Evolutionary conservation across 2,329 filamentous ascomycete genomes (phyloP).

Genomic region (Colletotrichum cuscutae): DNA sequence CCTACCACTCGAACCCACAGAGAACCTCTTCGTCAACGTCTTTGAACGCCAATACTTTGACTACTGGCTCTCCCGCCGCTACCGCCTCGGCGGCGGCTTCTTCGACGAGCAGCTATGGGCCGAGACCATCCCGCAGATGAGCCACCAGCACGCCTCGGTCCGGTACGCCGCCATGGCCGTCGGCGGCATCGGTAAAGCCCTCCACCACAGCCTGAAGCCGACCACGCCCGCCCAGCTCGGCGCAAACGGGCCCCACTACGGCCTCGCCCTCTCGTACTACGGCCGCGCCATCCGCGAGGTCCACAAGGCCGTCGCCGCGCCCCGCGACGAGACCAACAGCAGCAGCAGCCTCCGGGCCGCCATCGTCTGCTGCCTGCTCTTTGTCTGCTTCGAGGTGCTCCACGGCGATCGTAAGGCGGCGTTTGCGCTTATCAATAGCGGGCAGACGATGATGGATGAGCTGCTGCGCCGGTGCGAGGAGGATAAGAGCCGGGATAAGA

Average conservation of each 20-base stretch:
- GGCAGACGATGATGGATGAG: constrained; percentile 49
- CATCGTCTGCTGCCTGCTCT: constrained; percentile 49
- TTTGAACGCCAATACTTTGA: constrained; percentile 42
- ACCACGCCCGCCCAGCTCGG: constrained; percentile 27
- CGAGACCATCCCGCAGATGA: constrained; percentile 46
- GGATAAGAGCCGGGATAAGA: neutral
- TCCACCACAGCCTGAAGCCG: constrained; percentile 15
- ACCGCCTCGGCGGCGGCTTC: constrained; percentile 41
- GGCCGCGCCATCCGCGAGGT: constrained; percentile 45
- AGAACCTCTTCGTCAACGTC: constrained; percentile 31
- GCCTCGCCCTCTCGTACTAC: constrained; percentile 45
- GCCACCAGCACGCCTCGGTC: constrained; percentile 45
- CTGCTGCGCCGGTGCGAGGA: constrained; percentile 36
- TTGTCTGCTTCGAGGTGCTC: constrained; percentile 49
- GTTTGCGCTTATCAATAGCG: constrained; percentile 48
- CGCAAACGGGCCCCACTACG: constrained; percentile 39
- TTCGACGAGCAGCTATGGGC: constrained; percentile 50
- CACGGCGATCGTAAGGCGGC: constrained; percentile 49
- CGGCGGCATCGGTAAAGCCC: constrained; percentile 44
- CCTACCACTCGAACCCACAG: neutral
- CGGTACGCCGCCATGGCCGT: constrained; percentile 50
- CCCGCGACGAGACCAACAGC: constrained; percentile 10
- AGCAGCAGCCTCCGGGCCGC: constrained; percentile 40
- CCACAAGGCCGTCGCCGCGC: constrained; percentile 24
- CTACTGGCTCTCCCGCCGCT: constrained; percentile 38